Base-by-base conservation (phyloP, 2,329 filamentous ascomycete genomes). In the Metarhizium robertsii region DNA sequence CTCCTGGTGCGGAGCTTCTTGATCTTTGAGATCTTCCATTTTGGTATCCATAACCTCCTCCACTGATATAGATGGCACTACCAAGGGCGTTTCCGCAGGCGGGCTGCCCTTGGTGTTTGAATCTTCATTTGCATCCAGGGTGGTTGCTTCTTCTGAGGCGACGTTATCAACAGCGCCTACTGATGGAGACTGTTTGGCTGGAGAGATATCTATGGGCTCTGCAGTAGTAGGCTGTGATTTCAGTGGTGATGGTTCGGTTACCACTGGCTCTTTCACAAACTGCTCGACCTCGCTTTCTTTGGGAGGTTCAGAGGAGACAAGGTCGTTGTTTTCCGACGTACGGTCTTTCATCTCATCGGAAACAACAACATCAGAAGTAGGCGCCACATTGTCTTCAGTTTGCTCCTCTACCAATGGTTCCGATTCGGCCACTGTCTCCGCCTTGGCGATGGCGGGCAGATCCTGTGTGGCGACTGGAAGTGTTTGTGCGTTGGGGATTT, bases 41-140 rank as follows among this genome's bases (percentile, higher is more conserved):
- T 36, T 20, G 6, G 43, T 25, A 50, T 45, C 34, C 16, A n/a
- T 25, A 30, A 54, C 55, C 32, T 52, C 32, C 36, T 57, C 48
- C 25, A 54, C 38, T 11, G 55, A 57, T 13, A 57, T 54, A 7
- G 42, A 43, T 18, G 53, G 55, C 51, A 52, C 51, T 14, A 34
- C 38, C 40, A 45, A 16, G 10, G 34, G 42, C n/a, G 42, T 6
- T 18, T 48, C 25, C 13, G 36, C 50, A 36, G 48, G n/a, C 10
- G 43, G 16, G 42, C 32, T 54, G 42, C 38, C 25, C 11, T 45
- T 38, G 16, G 34, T 16, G 13, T 34, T 6, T 50, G 16, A 20
- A 29, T 45, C 38, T 36, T 38, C 14, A 18, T 34, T 11, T 45
- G 13, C 25, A 34, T 45, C 38, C 50, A 36, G 5, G 13, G 47